Percentiles rank a stretch among this genome's conserved stretches.
These are phyloP conservation scores for Rubroboletus pulcherrimus DNA, from an alignment of 768 basidiomycete genomes.

Conservation along the genomic window DNA sequence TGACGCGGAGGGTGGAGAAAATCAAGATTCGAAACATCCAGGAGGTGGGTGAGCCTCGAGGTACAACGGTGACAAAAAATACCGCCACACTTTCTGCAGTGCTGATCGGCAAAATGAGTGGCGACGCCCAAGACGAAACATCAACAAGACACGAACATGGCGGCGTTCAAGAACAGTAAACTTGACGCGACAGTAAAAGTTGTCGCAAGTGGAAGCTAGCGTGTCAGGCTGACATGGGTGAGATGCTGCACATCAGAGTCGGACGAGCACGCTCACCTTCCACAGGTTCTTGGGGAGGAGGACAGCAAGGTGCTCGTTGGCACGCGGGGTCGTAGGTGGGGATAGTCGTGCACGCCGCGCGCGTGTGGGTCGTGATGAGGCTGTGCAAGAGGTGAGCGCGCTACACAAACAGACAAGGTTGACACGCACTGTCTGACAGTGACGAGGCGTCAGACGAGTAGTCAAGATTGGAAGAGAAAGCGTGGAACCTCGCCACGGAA, in stretches of 20 bases:
- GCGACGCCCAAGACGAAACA: neutral
- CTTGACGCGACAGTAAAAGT: slow-evolving; percentile 59
- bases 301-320: slow-evolving; percentile 76
- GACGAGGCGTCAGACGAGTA: slow-evolving; percentile 9
- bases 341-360: slow-evolving; percentile 15
- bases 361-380: slow-evolving; percentile 20
- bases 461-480: slow-evolving; percentile 7
- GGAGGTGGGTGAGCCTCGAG: slow-evolving; percentile 53
- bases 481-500: slow-evolving; percentile 10
- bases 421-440: slow-evolving; percentile 15
- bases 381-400: slow-evolving; percentile 8
- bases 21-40: slow-evolving; percentile 67
- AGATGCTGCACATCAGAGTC: slow-evolving; percentile 1
- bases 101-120: slow-evolving; percentile 40
- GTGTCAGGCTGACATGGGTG: slow-evolving; percentile 52
- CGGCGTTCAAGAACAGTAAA: slow-evolving; percentile 72
- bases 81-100: slow-evolving; percentile 83
- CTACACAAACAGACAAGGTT: neutral
- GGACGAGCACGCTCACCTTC: slow-evolving; percentile 50
- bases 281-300: slow-evolving; percentile 65
- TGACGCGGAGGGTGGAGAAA: slow-evolving; percentile 72
- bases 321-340: slow-evolving; percentile 22
- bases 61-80: slow-evolving; percentile 68
- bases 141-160: slow-evolving; percentile 49
- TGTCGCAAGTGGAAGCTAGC: slow-evolving; percentile 63